phyloP scores from a whole-genome alignment of 2,329 filamentous ascomycete species.

The Zymoseptoria crescenta region DNA sequence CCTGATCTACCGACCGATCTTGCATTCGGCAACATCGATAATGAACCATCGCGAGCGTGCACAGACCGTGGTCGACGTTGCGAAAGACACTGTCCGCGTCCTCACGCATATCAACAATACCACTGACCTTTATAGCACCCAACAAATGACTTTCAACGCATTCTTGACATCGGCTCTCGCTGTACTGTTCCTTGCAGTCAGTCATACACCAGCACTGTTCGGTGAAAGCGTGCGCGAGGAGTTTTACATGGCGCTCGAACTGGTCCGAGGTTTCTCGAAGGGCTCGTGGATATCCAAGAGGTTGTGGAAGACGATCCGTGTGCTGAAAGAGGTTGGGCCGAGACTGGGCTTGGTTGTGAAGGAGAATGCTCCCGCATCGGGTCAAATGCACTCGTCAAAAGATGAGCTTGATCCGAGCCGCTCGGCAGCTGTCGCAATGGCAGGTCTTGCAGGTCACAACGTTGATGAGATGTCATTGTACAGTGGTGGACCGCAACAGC shows the following conservation, averaged over 20 bases:
- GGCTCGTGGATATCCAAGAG: constrained; percentile 65
- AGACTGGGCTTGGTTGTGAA: constrained; percentile 52
- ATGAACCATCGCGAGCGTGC: constrained; percentile 66
- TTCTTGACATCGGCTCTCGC: constrained; percentile 69
- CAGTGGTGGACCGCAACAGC: constrained; percentile 15
- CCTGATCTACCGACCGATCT: constrained; percentile 76
- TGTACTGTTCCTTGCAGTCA: constrained; percentile 67
- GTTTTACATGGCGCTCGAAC: constrained; percentile 69
- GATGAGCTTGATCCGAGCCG: constrained; percentile 50
- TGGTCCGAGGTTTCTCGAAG: constrained; percentile 64
- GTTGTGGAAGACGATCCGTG: constrained; percentile 64
- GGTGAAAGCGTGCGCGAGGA: constrained; percentile 61
- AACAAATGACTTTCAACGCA: constrained; percentile 73
- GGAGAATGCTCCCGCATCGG: constrained; percentile 5
- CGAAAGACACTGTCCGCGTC: constrained; percentile 68
- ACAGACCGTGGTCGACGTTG: constrained; percentile 64
- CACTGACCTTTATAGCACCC: constrained; percentile 60
- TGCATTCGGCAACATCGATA: constrained; percentile 79
- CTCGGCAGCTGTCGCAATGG: constrained; percentile 58
- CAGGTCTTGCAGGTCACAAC: constrained; percentile 54
- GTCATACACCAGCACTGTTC: constrained; percentile 66
- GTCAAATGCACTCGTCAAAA: constrained; percentile 7
- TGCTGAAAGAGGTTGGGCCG: constrained; percentile 64
- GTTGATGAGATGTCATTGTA: constrained; percentile 51
- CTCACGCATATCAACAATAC: constrained; percentile 64